phyloP scores from a whole-genome alignment of 768 basidiomycete genomes.

The Hebeloma cylindrosporum region DNA sequence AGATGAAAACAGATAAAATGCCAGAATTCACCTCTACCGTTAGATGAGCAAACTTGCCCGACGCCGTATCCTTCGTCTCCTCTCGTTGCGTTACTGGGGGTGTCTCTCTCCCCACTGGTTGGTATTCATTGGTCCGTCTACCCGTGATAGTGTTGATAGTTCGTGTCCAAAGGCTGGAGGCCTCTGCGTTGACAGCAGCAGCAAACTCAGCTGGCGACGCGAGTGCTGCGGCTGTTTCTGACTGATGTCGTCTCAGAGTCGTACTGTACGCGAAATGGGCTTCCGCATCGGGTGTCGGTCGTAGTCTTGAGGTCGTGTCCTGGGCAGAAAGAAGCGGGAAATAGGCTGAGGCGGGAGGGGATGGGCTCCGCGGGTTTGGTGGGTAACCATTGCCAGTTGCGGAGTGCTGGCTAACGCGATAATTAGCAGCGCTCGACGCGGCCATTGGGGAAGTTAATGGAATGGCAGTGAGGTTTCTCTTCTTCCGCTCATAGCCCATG shows the following conservation, averaged over 20 bases:
- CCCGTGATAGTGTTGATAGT: constrained; percentile 41
- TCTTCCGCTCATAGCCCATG: constrained; percentile 46
- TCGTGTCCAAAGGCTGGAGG: constrained; percentile 52
- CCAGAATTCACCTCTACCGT: constrained; percentile 52
- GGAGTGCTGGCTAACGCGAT: constrained; percentile 28
- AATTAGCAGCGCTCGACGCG: constrained; percentile 38
- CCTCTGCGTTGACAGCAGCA: constrained; percentile 47
- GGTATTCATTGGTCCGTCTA: constrained; percentile 30
- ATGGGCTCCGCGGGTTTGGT: constrained; percentile 41
- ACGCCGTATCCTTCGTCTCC: constrained; percentile 52
- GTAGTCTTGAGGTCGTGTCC: constrained; percentile 48
- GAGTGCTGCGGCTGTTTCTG: constrained; percentile 44
- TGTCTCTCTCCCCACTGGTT: constrained; percentile 36
- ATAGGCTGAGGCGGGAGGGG: constrained; percentile 82
- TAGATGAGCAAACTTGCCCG: constrained; percentile 66
- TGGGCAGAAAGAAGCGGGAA: constrained; percentile 62
- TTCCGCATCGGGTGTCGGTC: constrained; percentile 62
- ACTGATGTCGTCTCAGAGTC: constrained; percentile 67
- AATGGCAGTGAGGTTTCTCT: constrained; percentile 35
- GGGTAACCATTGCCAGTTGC: constrained; percentile 23
- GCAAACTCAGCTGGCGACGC: constrained; percentile 50
- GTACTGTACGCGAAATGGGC: constrained; percentile 85
- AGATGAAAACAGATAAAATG: constrained; percentile 4
- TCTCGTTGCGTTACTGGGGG: constrained; percentile 31
- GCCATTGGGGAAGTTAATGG: constrained; percentile 32